Evolutionary conservation across 169 alveolate genomes (phyloP), one percentile per base, ranked within the genome.

Genomic region (Plasmodium sp.): DNA sequence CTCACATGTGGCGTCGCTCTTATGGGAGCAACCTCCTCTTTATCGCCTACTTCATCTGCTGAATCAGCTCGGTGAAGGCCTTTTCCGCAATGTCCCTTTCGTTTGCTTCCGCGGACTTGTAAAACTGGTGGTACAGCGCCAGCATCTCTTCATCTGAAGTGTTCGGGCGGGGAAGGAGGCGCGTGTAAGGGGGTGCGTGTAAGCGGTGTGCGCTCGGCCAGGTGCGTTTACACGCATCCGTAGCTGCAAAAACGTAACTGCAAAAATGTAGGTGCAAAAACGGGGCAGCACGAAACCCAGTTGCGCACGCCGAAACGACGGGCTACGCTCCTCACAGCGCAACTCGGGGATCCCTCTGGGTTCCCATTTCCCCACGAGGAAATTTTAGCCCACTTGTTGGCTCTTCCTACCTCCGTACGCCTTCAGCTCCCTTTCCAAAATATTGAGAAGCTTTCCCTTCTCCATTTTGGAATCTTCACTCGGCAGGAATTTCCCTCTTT

Each of bases 91-190:
- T 27, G 36, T 86, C 31, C 16, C 33, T 54, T 31, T 86, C 93
- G 81, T 77, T 86, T 77, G 34, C 93, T 1, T 86, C 93, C 18
- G 72, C 48, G 45, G 93, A 86, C 41, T 77, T 56, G 74, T 86
- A 86, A 86, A 86, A 86, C 71, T 58, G 84, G 67, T 86, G 93
- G 33, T 75, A 86, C 41, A 34, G 45, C 36, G 56, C 33, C 83
- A 86, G 45, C 85, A 86, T 86, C 62, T 86, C 93, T 54, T 86
- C 85, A 86, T 86, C 93, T 86, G 45, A 86, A 86, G 71, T 2
- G 58, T 27, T 36, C 27, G 41, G 33, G 75, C 9, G 48, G 48
- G 71, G 80, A 74, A 33, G 54, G 48, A 5, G 12, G 33, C 5
- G 5, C 6, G 45, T 22, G 79, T 39, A 84, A 6, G 62, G 48